Base-by-base conservation (phyloP, 805 yeast species). In the Tetrapisispora fleetii region DNA sequence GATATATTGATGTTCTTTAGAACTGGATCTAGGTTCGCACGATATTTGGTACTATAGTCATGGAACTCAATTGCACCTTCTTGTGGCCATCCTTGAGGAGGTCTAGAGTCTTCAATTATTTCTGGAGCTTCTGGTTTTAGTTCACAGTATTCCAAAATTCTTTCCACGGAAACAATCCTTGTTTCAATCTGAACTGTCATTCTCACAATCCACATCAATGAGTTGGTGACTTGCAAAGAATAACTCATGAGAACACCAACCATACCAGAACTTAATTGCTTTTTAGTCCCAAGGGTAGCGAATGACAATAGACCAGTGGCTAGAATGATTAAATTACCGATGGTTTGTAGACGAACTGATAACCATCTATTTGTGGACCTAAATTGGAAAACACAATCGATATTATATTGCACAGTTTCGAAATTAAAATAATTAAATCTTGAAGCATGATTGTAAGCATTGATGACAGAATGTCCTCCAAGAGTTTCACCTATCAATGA, bases 401-500 rank as follows among this genome's bases (percentile, higher is more conserved):
- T 67, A 54, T 73, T 72, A 52, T 68, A 68, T 59, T 80, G 80
- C 50, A 80, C 65, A 51, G 74, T 73, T 18, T 72, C 67, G 33
- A 67, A 62, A 60, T 82, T 83, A 49, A 78, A 72, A 58, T 64
- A 75, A 22, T 70, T 68, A 65, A 88, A 89, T 49, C 95, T 71
- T 5, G 70, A 73, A 27, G 65, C 65, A 54, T 87, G 95, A n/a
- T 74, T 70, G 58, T 76, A 90, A 0, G 96, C 96, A 43, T 83
- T 72, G 48, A 89, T 80, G 1, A 95, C 89, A 43, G 80, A 79
- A 21, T 83, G 77, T 13, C 96, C 96, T 32, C 74, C 75, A 44
- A 89, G 67, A 2, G 89, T 80, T 59, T 89, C 96, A 60, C 85
- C 90, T 53, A 89, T 74, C 55, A 84, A 88, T 0, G 95, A 84